Evolutionary conservation across 345 rosid genomes (phyloP), one percentile per base, ranked within the genome.

Genomic region (Tarenaya hassleriana): DNA sequence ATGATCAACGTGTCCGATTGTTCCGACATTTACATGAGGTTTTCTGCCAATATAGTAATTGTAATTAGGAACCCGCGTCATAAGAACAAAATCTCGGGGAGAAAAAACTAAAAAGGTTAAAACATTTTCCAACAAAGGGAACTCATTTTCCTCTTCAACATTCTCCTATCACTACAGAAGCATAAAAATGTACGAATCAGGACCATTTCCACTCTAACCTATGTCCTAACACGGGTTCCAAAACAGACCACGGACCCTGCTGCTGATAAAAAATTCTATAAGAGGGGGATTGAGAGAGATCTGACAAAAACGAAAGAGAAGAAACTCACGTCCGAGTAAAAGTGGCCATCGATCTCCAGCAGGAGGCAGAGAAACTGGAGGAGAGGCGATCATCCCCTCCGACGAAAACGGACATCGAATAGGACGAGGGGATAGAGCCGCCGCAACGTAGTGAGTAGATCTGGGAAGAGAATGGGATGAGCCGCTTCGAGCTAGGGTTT

Each of bases 1-100:
- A 49, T 94, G 99, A 82, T 94, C 99, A 47, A 94, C 99, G 47
- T 94, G 99, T 7, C 99, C 99, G 43, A 94, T 94, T 39, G 99
- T 94, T 51, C 99, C 99, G 50, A 94, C 95, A 67, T 94, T 94
- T 5, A 94, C 99, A 63, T 94, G 97, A 69, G 95, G 99, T 52
- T 94, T 94, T 16, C 99, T 94, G 74, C 55, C 6, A 54, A 24
- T 5, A 24, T 24, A 24, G 29, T 24, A 24, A 24, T 5, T 2
- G 29, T 24, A 24, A 24, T 24, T 2, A 24, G 29, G 5, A 24
- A 24, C 29, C 29, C 29, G 5, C 29, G 29, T 24, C 2, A 24
- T 24, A n/a, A 24, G 29, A 24, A 24, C 29, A 24, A 24, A 2
- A 24, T 2, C 2, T 24, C 12, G 58, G 42, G 0, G 47, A 0